A percentile compares a stretch with the other conserved stretches of the same genome.
phyloP scores from a whole-genome alignment of 2,329 filamentous ascomycete genomes.

The Clarireedia homoeocarpa region DNA sequence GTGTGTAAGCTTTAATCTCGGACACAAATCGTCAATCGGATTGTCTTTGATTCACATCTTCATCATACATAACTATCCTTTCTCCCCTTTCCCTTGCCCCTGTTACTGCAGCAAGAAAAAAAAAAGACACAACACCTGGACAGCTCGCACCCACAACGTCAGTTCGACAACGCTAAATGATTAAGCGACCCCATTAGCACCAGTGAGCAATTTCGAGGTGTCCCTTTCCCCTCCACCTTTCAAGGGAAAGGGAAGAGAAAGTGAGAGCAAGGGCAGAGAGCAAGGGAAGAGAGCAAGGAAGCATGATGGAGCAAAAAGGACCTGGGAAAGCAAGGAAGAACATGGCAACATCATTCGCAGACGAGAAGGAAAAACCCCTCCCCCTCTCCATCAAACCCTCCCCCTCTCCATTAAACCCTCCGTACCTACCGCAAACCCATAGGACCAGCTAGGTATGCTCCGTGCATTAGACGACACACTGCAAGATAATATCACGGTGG shows the following conservation, averaged over 20 bases:
- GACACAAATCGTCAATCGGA: too few relatives aligned
- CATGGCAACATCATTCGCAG: too few relatives aligned
- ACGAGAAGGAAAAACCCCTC: too few relatives aligned
- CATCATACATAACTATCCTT: neutral
- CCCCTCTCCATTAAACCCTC: neutral
- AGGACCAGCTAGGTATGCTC: neutral
- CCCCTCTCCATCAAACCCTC: neutral
- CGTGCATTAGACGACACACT: too few relatives aligned
- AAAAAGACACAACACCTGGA: neutral
- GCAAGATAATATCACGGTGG: too few relatives aligned
- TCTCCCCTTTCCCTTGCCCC: neutral
- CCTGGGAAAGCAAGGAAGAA: too few relatives aligned
- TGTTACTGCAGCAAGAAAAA: neutral
- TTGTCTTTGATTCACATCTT: neutral
- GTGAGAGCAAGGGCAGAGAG: neutral
- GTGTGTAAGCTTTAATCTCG: too few relatives aligned
- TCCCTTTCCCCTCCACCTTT: neutral
- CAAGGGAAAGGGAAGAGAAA: neutral
- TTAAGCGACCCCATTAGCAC: slow-evolving; percentile 1
- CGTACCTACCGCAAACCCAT: neutral
- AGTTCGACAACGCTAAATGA: neutral
- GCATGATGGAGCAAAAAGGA: too few relatives aligned
- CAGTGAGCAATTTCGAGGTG: neutral
- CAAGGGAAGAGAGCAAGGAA: too few relatives aligned
- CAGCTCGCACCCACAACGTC: slow-evolving; percentile 1